Base-by-base conservation (phyloP, 306 rosid species). In the Neltuma alba region DNA sequence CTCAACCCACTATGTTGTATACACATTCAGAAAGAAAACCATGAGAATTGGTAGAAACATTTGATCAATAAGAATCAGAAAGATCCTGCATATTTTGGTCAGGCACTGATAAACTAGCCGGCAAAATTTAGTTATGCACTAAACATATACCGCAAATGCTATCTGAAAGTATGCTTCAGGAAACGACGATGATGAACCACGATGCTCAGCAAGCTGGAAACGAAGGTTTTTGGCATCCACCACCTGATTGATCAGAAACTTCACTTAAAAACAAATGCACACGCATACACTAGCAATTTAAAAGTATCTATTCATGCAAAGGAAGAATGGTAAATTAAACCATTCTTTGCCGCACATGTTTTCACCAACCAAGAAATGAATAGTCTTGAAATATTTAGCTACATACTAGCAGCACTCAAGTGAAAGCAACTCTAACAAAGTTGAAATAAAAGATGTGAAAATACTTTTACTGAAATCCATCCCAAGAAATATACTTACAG, bases 151-250 rank as follows among this genome's bases (percentile, higher is more conserved):
- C 88, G 99, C 99, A 89, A 89, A 95, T 16, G 93, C 99, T 85
- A 95, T 95, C 83, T 95, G 98, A 80, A 50, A 79, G 83, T 81
- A 89, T 55, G 97, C 98, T 87, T 95, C 99, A 16, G 99, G 91
- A 83, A 88, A 95, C 60, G 99, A 89, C 38, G 99, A 89, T 3
- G 94, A 89, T 6, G 94, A 86, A 80, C 74, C 81, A 38, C 67
- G 85, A 50, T 80, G 91, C 87, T 91, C 92, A 33, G 84, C 75
- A 66, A 95, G 91, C 83, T 95, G 99, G 82, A 86, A 90, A 60
- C 78, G 86, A 66, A 95, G 89, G 75, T 95, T 95, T 84, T 90
- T 95, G 62, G 98, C 98, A 76, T 93, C 99, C 31, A 92, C 99
- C 14, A 92, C 98, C 94, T 95, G 82, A 52, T 62, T 30, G 61